phyloP scores from a whole-genome alignment of 2,329 filamentous ascomycete species.

The Graphilbum fragrans region DNA sequence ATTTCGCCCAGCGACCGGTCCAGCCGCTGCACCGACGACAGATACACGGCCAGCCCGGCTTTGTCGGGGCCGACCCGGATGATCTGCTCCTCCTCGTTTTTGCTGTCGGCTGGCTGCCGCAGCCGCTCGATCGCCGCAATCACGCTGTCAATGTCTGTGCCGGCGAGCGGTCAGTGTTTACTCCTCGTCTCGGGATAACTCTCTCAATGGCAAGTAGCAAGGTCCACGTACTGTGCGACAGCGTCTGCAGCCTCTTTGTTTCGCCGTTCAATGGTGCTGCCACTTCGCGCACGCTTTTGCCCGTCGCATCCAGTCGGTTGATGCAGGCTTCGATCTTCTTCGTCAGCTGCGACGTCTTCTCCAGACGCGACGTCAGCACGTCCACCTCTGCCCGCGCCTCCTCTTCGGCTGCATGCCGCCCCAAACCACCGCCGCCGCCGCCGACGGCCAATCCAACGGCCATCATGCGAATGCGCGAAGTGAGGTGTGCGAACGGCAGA shows the following conservation, averaged over 20 bases:
- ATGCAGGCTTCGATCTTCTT: conserved; percentile 92
- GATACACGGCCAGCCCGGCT: conserved; percentile 70
- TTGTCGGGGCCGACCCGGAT: conserved; percentile 79
- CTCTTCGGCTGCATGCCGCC: conserved; percentile 45
- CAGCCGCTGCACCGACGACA: conserved; percentile 79
- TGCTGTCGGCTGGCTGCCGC: conserved; percentile 83
- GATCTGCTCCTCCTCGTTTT: conserved; percentile 82
- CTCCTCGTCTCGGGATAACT: background rate
- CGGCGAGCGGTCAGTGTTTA: background rate
- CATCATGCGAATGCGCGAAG: conserved; percentile 22
- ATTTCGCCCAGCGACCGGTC: conserved; percentile 76
- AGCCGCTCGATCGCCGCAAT: conserved; percentile 79
- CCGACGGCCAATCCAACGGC: conserved; percentile 33
- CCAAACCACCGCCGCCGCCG: conserved; percentile 9
- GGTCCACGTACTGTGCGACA: conserved; percentile 69
- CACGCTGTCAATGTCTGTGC: conserved; percentile 69
- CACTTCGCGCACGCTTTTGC: conserved; percentile 82
- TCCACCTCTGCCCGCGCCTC: conserved; percentile 59
- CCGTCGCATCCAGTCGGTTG: conserved; percentile 71
- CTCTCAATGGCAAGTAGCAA: background rate
- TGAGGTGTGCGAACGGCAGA: background rate
- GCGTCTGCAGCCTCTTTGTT: conserved; percentile 77
- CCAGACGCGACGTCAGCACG: conserved; percentile 60
- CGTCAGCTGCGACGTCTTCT: conserved; percentile 85
- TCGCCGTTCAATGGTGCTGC: conserved; percentile 88